Conservation (phyloP, 2,329 filamentous ascomycete species). For the Raffaelea arxii region DNA sequence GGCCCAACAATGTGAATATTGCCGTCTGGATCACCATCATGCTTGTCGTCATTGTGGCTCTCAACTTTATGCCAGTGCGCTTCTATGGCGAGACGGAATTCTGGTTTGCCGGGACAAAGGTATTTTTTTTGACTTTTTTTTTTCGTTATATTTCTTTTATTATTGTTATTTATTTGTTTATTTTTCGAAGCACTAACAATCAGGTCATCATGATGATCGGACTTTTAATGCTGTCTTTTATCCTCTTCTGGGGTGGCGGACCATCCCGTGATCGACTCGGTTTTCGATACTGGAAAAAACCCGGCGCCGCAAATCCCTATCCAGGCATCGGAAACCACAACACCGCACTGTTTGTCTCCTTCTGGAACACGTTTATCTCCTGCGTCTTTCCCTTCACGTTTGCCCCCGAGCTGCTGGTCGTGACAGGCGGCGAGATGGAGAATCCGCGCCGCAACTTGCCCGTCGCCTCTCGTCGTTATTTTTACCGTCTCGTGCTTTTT, state of each 20-base stretch:
- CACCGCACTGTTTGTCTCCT: slow-evolving; percentile 29
- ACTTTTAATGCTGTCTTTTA: slow-evolving; percentile 30
- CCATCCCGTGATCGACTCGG: slow-evolving; percentile 3
- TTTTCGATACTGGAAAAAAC: slow-evolving; percentile 17
- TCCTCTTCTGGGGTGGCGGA: slow-evolving; percentile 31
- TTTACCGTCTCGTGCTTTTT: slow-evolving; percentile 21
- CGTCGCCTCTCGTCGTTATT: slow-evolving; percentile 58
- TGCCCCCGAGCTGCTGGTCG: slow-evolving; percentile 38
- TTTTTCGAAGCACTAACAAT: slow-evolving; percentile 13
- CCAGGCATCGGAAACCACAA: slow-evolving; percentile 20
- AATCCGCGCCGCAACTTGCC: slow-evolving; percentile 67
- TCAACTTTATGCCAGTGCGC: slow-evolving; percentile 6
- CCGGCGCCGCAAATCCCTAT: slow-evolving; percentile 32
- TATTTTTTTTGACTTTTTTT: slow-evolving; percentile 29
- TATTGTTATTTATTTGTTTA: too few species aligned
- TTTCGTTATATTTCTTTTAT: too few species aligned
- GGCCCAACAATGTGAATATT: slow-evolving; percentile 37
- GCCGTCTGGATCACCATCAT: slow-evolving; percentile 27
- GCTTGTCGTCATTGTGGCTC: slow-evolving; percentile 4
- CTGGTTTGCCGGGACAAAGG: slow-evolving; percentile 24
- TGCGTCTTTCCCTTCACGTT: slow-evolving; percentile 40
- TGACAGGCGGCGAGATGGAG: slow-evolving; percentile 53
- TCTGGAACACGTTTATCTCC: slow-evolving; percentile 30
- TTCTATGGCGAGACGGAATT: slow-evolving; percentile 13
- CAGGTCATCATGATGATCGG: slow-evolving; percentile 34